These are phyloP conservation scores for Yamadazyma triangularis DNA, from an alignment of 1,139 yeast genomes.

Conservation along the genomic window DNA sequence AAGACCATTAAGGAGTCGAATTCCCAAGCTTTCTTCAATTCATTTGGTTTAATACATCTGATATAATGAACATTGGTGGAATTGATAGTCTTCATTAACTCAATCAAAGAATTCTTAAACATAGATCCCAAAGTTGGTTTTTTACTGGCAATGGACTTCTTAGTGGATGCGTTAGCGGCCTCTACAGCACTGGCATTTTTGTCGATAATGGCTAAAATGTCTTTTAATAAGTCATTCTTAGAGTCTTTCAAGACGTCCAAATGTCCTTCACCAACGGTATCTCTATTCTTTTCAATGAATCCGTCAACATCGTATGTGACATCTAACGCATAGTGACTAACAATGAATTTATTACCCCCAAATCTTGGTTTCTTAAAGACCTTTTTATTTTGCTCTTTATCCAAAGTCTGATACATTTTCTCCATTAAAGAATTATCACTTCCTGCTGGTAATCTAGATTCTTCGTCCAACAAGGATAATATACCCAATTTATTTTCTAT, in stretches of 20 bases:
- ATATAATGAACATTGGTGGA: conserved; percentile 95
- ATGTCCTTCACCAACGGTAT: conserved; percentile 95
- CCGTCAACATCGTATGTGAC: conserved; percentile 93
- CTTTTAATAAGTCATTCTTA: conserved; percentile 47
- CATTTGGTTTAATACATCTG: conserved; percentile 96
- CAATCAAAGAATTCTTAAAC: conserved; percentile 88
- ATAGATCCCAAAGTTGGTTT: conserved; percentile 95
- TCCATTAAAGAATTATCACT: conserved; percentile 90
- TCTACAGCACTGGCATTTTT: conserved; percentile 53
- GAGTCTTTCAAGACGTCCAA: conserved; percentile 76
- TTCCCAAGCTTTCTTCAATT: conserved; percentile 90
- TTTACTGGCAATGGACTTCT: conserved; percentile 43
- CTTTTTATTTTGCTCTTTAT: conserved; percentile 69
- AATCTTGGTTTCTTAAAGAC: conserved; percentile 93
- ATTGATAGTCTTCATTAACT: conserved; percentile 87
- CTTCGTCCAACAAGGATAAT: conserved; percentile 86
- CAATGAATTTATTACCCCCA: conserved; percentile 87
- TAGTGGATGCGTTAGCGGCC: conserved; percentile 40
- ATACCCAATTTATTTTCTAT: conserved; percentile 91
- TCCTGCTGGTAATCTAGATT: conserved; percentile 91
- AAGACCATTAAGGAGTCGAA: conserved; percentile 95
- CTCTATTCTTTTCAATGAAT: conserved; percentile 94
- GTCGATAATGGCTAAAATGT: conserved; percentile 61
- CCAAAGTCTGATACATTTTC: conserved; percentile 82
- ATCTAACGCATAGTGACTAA: conserved; percentile 91